Conservation (phyloP, 176 grass and related monocot species). For the Carex myosuroides region DNA sequence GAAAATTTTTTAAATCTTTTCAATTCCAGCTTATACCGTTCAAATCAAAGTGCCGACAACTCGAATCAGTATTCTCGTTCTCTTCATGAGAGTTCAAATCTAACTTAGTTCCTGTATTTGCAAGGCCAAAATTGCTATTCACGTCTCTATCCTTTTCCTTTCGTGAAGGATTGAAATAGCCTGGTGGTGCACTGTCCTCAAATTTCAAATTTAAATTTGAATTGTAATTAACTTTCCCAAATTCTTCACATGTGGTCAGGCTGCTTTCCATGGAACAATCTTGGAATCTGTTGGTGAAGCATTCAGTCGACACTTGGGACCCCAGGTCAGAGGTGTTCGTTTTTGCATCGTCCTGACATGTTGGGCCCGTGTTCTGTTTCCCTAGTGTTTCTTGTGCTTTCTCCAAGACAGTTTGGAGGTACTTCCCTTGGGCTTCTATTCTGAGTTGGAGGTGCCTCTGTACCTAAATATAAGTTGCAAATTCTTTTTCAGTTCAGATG, state of each 20-base stretch:
- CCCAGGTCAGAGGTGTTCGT: conserved; percentile 67
- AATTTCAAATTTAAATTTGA: conserved; percentile 1
- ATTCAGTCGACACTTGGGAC: conserved; percentile 66
- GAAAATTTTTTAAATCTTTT: conserved; percentile 15
- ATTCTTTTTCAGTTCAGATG: not conserved
- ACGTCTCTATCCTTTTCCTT: conserved; percentile 41
- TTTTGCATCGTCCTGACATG: conserved; percentile 70
- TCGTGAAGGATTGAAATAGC: conserved; percentile 19
- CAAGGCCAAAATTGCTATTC: conserved; percentile 35
- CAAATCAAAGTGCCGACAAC: conserved; percentile 74
- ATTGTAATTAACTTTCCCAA: conserved; percentile 39
- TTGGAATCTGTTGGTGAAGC: conserved; percentile 44
- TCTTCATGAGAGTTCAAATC: conserved; percentile 72
- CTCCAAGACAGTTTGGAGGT: conserved; percentile 87
- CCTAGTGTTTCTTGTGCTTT: conserved; percentile 89
- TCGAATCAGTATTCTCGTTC: conserved; percentile 41
- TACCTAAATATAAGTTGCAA: conserved; percentile 40
- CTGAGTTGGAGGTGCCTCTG: conserved; percentile 80
- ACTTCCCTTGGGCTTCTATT: conserved; percentile 92
- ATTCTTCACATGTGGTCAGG: conserved; percentile 52
- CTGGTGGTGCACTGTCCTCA: not conserved
- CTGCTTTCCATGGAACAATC: conserved; percentile 57
- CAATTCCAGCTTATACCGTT: conserved; percentile 94
- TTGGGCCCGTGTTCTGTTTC: conserved; percentile 51
- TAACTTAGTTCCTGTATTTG: conserved; percentile 39